Percentiles rank a stretch among this genome's conserved stretches.
Evolutionary conservation across 768 basidiomycete genomes (phyloP).

Genomic region (Lactarius quietus): DNA sequence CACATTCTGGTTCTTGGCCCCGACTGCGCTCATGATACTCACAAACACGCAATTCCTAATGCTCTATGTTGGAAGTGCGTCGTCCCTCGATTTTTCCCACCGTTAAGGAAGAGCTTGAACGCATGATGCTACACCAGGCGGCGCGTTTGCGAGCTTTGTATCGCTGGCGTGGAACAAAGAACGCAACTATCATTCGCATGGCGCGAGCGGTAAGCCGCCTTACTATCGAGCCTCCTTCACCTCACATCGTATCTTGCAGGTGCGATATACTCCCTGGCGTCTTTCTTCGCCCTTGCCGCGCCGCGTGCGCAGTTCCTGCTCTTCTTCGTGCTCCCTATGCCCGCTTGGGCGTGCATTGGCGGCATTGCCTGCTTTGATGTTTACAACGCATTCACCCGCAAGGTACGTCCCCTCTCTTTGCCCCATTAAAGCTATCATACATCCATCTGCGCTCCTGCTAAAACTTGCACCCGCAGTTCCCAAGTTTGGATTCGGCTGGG

Average conservation of each 20-base stretch:
- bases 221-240: conserved; percentile 1
- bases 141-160: conserved; percentile 50
- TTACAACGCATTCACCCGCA: conserved; percentile 39
- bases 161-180: conserved; percentile 47
- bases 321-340: conserved; percentile 75
- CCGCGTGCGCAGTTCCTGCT: conserved; percentile 64
- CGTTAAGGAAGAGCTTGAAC: background rate
- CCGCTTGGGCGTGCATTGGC: conserved; percentile 70
- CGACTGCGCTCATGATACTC: conserved; percentile 55
- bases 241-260: conserved; percentile 38
- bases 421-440: too few species aligned
- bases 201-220: conserved; percentile 62
- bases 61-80: conserved; percentile 69
- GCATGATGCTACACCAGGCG: conserved; percentile 42
- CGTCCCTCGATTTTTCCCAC: conserved; percentile 5
- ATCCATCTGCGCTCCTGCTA: background rate
- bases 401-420: conserved; percentile 19
- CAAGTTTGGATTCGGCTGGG: conserved; percentile 18
- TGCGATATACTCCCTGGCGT: conserved; percentile 66
- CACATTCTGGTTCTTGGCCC: conserved; percentile 75
- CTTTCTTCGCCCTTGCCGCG: conserved; percentile 66
- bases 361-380: conserved; percentile 64
- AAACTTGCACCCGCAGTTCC: conserved; percentile 1
- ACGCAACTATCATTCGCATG: conserved; percentile 42
- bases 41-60: conserved; percentile 63